Base-by-base conservation (phyloP, 2,329 filamentous ascomycete species). In the Epichloe amarillans region DNA sequence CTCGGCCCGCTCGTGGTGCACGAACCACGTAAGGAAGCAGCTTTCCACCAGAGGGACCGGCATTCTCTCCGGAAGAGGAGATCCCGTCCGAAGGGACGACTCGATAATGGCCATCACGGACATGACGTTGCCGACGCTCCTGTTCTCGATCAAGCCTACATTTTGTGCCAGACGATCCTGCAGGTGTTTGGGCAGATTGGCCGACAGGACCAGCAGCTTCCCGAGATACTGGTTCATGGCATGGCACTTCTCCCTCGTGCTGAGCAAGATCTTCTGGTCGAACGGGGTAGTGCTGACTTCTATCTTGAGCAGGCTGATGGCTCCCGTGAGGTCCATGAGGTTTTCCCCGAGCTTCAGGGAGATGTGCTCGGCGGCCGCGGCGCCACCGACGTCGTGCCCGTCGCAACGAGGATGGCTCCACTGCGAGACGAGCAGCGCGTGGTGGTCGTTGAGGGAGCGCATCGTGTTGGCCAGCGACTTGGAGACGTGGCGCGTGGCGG, bases 71-170 rank as follows among this genome's bases (percentile, higher is more conserved):
- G 74, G 74, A 0, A 75, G 56, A 0, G 74, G 65, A n/a, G 68
- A 66, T 0, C 71, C 73, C 0, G 71, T 75, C 19, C 69, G 66
- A 14, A 77, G 57, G 2, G 71, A 61, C 47, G 75, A 72, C 46
- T 74, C 71, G 6, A 73, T 58, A 3, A 76, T 66, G 1, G 61
- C 63, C 1, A 77, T 56, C 2, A 76, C 71, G 1, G 71, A 71
- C 74, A 76, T 77, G 47, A 74, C 55, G 30, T 75, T 73, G 3
- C 69, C 72, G 10, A 77, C 69, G n/a, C 62, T 62, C 1, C 62
- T 60, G 15, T 74, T 67, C 33, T 73, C 68, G 0, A 69, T 56
- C 1, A 74, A 58, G 1, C 73, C 72, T 0, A 63, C 62, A 0
- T 62, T 58, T 0, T 55, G 61, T 0, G 64, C 60, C 0, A 77